Percentiles rank a stretch among this genome's conserved stretches.
These are phyloP conservation scores for Fusarium sp. DNA, from an alignment of 2,329 filamentous ascomycete species.

Conservation along the genomic window DNA sequence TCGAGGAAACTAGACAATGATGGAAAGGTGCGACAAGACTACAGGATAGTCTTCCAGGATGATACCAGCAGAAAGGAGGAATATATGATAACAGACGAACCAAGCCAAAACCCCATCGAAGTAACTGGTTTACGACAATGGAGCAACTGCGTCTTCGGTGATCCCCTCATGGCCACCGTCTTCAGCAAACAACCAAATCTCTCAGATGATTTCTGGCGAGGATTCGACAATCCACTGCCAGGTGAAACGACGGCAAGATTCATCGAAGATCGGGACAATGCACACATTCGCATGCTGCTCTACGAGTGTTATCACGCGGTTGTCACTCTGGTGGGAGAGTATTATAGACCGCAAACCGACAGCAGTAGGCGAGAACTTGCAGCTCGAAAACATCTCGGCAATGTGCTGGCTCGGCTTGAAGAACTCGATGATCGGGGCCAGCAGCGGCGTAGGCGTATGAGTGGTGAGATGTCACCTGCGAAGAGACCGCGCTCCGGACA, in stretches of 20 bases:
- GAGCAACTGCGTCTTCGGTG: conserved; percentile 67
- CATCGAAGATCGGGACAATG: conserved; percentile 55
- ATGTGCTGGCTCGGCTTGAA: conserved; percentile 56
- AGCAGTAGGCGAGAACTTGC: conserved; percentile 61
- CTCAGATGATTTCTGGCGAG: conserved; percentile 55
- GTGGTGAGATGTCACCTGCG: conserved; percentile 53
- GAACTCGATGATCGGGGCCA: conserved; percentile 46
- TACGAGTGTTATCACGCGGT: conserved; percentile 67
- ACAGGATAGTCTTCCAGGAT: conserved; percentile 1
- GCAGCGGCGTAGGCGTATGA: conserved; percentile 46
- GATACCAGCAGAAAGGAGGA: neutral
- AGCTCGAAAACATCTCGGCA: conserved; percentile 59
- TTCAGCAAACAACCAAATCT: conserved; percentile 56
- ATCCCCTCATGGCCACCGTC: conserved; percentile 61
- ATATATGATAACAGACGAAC: neutral
- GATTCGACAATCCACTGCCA: conserved; percentile 49
- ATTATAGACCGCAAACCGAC: conserved; percentile 59
- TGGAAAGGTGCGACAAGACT: neutral
- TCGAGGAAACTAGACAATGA: neutral
- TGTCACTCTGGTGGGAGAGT: conserved; percentile 60
- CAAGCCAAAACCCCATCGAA: conserved; percentile 35
- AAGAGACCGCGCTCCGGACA: conserved; percentile 52
- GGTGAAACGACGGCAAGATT: conserved; percentile 35
- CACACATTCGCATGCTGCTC: conserved; percentile 58
- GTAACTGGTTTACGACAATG: conserved; percentile 65